Evolutionary conservation across 257 asterid genomes (phyloP), one percentile per base, ranked within the genome.

Genomic region (Plantago ovata): DNA sequence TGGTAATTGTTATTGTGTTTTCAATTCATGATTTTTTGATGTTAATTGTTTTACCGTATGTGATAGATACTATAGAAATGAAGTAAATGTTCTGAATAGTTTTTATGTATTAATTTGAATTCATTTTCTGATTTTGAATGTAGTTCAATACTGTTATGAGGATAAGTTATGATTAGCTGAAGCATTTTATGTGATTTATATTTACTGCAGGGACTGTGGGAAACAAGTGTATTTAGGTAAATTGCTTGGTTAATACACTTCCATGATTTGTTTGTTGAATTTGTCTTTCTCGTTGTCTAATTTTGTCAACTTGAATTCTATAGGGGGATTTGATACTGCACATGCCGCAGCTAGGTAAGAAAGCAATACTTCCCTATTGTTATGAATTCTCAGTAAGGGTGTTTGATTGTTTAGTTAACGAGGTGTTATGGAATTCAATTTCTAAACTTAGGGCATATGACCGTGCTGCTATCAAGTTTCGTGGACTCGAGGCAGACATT

Each of bases 241-340:
- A 81, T 38, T 13, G 38, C 33, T 59, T 33, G 18, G 66, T 47
- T 40, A 38, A 47, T 55, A 39, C 40, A 45, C 66, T 38, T 52
- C 1, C 7, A 28, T 28, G 36, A 1, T 21, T 14, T 33, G 8
- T 69, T 47, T 49, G 38, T 44, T 63, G 60, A 44, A 23, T 3
- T 69, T 13, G 50, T 62, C 10, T 6, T 1, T 28, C 7, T 2
- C 36, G 36, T 28, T 28, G 36, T 18, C 19, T 32, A 61, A 60
- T 9, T n/a, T 32, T 54, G 52, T 70, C 12, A 52, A 72, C 52
- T 58, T 55, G 40, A 44, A 63, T 49, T 53, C 74, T n/a, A 6
- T 57, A 92, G 98, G 98, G 53, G 98, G 96, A 33, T 92, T 91
- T 58, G 98, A 92, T 76, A 92, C 98, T 64, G 98, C 98, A 15